phyloP scores from a whole-genome alignment of 139 green algal genomes.

The Chlamydomonas sphaeroides region DNA sequence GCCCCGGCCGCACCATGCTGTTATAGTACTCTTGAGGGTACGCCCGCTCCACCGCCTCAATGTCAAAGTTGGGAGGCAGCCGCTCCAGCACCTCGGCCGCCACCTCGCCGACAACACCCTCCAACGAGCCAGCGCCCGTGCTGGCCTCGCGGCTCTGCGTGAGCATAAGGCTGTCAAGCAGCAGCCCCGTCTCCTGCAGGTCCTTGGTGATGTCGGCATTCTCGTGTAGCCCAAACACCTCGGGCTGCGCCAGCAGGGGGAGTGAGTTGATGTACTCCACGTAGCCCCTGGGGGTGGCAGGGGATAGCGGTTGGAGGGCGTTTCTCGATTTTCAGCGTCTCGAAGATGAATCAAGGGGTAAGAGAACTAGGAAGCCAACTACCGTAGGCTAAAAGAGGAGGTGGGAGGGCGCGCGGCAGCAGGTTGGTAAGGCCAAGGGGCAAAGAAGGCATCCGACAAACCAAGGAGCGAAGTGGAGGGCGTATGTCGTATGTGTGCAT shows the following conservation, averaged over 20 bases:
- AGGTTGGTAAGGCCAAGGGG: too few species aligned
- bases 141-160: conserved; percentile 52
- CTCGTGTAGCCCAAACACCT: conserved; percentile 82
- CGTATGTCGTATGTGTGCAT: too few species aligned
- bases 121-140: conserved; percentile 45
- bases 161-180: conserved; percentile 62
- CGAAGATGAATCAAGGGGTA: too few species aligned
- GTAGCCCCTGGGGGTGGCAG: conserved; percentile 52
- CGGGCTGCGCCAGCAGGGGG: conserved; percentile 66
- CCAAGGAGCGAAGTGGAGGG: too few species aligned
- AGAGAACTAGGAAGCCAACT: too few species aligned
- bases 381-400: too few species aligned
- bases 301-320: neutral
- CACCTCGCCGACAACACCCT: conserved; percentile 52
- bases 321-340: too few species aligned
- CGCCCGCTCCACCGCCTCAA: conserved; percentile 65
- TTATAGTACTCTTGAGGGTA: conserved; percentile 86
- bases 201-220: conserved; percentile 86
- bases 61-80: conserved; percentile 74
- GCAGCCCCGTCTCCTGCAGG: conserved; percentile 60
- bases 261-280: conserved; percentile 79
- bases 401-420: too few species aligned
- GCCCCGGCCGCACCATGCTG: too few species aligned
- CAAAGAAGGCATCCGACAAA: too few species aligned
- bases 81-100: conserved; percentile 64